Evolutionary conservation across 2,329 filamentous ascomycete species (phyloP), one percentile per base, ranked within the genome.

Genomic region (Cercospora zeina): DNA sequence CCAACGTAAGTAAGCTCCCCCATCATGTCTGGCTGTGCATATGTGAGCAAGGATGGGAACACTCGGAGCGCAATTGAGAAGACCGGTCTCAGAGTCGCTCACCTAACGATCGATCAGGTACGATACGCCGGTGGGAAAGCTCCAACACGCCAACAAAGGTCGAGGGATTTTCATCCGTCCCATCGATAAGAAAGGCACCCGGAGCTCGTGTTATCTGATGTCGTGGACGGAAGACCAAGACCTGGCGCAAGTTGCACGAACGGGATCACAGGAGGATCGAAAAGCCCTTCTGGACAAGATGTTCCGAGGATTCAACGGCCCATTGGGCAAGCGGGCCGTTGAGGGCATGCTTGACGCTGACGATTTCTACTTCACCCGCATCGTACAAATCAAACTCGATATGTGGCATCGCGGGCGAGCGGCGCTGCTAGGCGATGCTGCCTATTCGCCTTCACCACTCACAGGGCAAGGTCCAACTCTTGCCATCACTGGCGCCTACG

Each of bases 281-380:
- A 65, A 65, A 45, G 54, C 50, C 19, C 37, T 54, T 4, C 42
- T 65, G 5, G 47, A 57, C 8, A 47, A 61, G 7, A 33, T 60
- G 11, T 63, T 63, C 27, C 49, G 31, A 9, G 59, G 61, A 19
- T 58, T 65, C 34, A 53, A 55, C 16, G 65, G 65, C 5, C 57
- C 58, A 4, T 31, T 67, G 5, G 59, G 59, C 19, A 36, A 45
- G 16, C 36, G 66, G 9, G 50, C 59, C 9, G 19, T 63, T n/a
- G 19, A 54, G 30, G 64, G 57, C 3, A 62, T 68, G 37, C 37
- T 42, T 7, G 36, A 55, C 4, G 54, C 75, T 0, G 67, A 77
- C 0, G 76, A 82, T 59, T 81, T 80, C 65, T 82, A 82, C 67
- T 77, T 76, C 62, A 74, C 79, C 31, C 73, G 77, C 16, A 68